Evolutionary conservation across 179 eudicot genomes (phyloP), one percentile per base, ranked within the genome.

Genomic region (Silene noctiflora): DNA sequence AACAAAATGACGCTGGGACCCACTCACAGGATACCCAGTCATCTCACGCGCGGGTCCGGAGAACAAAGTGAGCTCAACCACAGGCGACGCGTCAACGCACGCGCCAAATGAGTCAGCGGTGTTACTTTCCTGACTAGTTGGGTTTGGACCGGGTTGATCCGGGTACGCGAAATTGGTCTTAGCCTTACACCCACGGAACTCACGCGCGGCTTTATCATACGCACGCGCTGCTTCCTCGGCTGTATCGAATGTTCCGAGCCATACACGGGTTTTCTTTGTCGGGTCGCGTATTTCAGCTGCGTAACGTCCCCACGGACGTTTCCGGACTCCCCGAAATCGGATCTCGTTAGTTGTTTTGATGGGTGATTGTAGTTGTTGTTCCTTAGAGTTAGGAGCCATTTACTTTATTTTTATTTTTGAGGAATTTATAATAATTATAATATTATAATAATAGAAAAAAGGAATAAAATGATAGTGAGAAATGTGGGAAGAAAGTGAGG

Each of bases 261-360:
- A 81, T 1, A 81, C 83, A 7, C 83, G 83, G 9, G 80, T 81
- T 61, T 81, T 81, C 21, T 48, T 77, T 0, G 24, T 9, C 20
- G 83, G 83, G 80, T 81, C 83, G 6, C 83, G 80, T 46, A 81
- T 81, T 53, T 81, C 83, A 9, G 83, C 83, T 5, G 83, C 83
- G 56, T 80, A 80, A 0, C 83, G 65, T 1, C 83, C 83, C 83
- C 83, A 80, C 0, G 83, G 83, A 4, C 83, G 77, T 77, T 81
- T 81, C 10, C 83, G 46, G 8, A 81, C 83, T 0, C 83, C 83
- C 27, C 83, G 25, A 9, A 24, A 81, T 1, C 76, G 60, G 22
- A 80, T 71, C 76, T 76, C 83, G 3, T 39, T 39, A 8, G 3
- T 33, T 1, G 46, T 1, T 39, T 39, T 39, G 11, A 7, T 8